Conservation (phyloP, 1,284 basidiomycete genomes). For the Porodaedalea pini region DNA sequence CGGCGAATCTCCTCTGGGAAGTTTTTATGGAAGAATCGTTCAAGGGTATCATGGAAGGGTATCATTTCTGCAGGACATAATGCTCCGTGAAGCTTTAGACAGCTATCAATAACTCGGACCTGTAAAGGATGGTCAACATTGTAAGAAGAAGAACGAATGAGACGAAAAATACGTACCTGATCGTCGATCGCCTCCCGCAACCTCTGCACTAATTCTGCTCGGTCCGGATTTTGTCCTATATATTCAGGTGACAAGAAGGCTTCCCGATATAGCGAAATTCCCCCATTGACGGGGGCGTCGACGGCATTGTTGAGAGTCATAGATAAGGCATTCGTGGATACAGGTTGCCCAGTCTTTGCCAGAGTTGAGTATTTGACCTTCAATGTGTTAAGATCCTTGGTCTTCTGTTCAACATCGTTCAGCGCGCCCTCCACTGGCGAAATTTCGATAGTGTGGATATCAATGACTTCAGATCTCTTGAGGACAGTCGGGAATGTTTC, state of each 20-base stretch:
- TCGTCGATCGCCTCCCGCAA: conserved; percentile 76
- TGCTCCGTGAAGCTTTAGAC: conserved; percentile 78
- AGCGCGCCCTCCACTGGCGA: conserved; percentile 87
- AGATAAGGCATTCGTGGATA: conserved; percentile 80
- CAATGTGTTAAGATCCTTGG: conserved; percentile 69
- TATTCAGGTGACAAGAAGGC: conserved; percentile 78
- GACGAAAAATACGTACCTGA: conserved; percentile 50
- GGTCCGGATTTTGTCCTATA: conserved; percentile 63
- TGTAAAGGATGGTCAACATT: conserved; percentile 32
- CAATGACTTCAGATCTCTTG: conserved; percentile 86
- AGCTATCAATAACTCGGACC: conserved; percentile 79
- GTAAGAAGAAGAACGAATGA: background rate
- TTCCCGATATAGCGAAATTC: conserved; percentile 74
- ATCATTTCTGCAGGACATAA: conserved; percentile 85
- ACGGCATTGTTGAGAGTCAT: conserved; percentile 88
- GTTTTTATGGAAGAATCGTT: conserved; percentile 86
- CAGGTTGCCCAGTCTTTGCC: conserved; percentile 69
- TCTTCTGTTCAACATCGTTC: conserved; percentile 74
- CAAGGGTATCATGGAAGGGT: conserved; percentile 87
- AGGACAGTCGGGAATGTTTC: conserved; percentile 92
- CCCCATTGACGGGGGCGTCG: conserved; percentile 76
- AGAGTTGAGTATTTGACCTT: conserved; percentile 71
- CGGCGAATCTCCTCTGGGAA: conserved; percentile 85
- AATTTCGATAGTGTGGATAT: conserved; percentile 71
- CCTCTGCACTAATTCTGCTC: conserved; percentile 66